Conservation (phyloP, 2,329 filamentous ascomycete genomes). For the Penicillium sp. region DNA sequence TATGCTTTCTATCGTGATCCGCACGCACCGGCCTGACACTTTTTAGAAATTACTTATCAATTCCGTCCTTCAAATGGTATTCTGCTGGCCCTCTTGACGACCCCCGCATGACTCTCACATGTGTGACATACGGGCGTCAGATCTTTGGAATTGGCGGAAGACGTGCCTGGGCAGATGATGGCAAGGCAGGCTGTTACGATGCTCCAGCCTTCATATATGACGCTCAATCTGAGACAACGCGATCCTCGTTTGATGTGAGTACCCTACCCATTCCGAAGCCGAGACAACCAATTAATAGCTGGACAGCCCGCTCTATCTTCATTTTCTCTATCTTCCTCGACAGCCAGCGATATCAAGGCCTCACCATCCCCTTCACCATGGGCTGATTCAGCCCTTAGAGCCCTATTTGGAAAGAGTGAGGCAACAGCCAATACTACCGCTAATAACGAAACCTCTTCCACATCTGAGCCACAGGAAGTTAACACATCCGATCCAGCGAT, state of each 20-base stretch:
- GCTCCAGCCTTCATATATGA: constrained; percentile 14
- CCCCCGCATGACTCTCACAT: constrained; percentile 14
- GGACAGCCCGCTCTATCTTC: constrained; percentile 1
- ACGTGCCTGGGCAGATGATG: constrained; percentile 6
- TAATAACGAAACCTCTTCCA: not conserved
- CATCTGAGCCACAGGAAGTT: not conserved
- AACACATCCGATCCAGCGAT: not conserved
- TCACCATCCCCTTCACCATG: constrained; percentile 5
- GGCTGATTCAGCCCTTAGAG: not conserved
- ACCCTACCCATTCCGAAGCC: too few relatives aligned
- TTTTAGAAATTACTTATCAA: constrained; percentile 15
- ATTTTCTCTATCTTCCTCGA: constrained; percentile 8
- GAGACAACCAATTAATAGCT: not conserved
- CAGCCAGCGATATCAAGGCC: constrained; percentile 5
- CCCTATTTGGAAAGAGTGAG: not conserved
- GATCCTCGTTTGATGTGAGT: constrained; percentile 9
- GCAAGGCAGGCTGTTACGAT: constrained; percentile 11
- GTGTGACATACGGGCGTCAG: constrained; percentile 11
- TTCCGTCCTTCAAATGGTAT: constrained; percentile 19
- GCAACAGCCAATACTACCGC: not conserved
- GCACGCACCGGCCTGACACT: not conserved
- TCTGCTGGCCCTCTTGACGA: constrained; percentile 5
- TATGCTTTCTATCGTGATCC: not conserved
- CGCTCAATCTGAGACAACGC: constrained; percentile 10
- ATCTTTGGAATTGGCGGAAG: constrained; percentile 16